Conservation (phyloP, 2,329 filamentous ascomycete species). For the Aureobasidium leucospermi region DNA sequence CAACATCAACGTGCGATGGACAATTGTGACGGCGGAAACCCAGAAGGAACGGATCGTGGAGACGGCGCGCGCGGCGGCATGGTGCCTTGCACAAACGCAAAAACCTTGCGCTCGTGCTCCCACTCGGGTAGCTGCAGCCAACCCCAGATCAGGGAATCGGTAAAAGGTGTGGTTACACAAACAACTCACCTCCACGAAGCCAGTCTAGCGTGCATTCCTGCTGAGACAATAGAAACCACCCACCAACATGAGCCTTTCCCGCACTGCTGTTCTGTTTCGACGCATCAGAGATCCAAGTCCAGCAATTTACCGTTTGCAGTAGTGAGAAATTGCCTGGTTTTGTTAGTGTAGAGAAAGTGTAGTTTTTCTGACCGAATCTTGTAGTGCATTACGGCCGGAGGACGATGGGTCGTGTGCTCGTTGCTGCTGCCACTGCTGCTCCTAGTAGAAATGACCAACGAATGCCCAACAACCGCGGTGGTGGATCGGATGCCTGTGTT, state of each 20-base stretch:
- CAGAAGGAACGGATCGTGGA: neutral
- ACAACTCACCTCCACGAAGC: neutral
- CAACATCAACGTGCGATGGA: neutral
- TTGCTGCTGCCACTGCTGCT: neutral
- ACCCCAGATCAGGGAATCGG: slow-evolving; percentile 2
- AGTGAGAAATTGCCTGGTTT: neutral
- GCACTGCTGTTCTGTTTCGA: neutral
- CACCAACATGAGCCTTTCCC: neutral
- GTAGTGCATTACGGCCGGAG: neutral
- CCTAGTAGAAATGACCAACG: neutral
- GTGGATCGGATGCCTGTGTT: neutral
- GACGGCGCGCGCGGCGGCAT: neutral
- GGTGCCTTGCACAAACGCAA: slow-evolving; percentile 4
- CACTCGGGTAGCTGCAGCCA: slow-evolving; percentile 7
- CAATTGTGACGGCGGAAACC: neutral
- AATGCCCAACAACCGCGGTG: neutral
- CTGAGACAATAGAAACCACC: neutral
- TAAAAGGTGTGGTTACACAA: slow-evolving; percentile 3
- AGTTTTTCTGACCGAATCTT: neutral
- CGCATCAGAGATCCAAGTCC: neutral
- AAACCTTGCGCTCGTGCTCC: slow-evolving; percentile 4
- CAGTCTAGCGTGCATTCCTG: slow-evolving; percentile 1
- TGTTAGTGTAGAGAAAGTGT: neutral
- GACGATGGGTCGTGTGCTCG: neutral
- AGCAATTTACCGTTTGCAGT: neutral